Percentiles rank a stretch among this genome's conserved stretches.
Conservation (phyloP, 1,284 basidiomycete species). For the Cystobasidium pallidum region DNA sequence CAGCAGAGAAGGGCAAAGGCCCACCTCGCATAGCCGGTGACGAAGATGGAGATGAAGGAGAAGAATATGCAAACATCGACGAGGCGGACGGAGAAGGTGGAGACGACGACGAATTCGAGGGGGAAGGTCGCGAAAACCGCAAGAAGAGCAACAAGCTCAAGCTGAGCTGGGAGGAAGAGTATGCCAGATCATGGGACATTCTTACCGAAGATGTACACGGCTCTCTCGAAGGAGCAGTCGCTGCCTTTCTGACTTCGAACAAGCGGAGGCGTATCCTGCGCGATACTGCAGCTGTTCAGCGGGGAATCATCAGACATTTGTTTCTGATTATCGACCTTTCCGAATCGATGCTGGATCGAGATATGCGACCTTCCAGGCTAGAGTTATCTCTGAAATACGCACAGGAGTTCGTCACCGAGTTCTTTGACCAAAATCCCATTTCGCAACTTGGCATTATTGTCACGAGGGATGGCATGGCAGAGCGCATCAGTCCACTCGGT, state of each 20-base stretch:
- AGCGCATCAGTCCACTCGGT: constrained; percentile 84
- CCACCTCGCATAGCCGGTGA: constrained; percentile 20
- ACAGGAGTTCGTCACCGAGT: constrained; percentile 83
- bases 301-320: constrained; percentile 94
- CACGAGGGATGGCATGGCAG: constrained; percentile 84
- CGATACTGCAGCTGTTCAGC: constrained; percentile 81
- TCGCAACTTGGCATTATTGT: constrained; percentile 95
- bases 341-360: constrained; percentile 87
- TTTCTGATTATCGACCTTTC: constrained; percentile 89
- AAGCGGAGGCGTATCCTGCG: constrained; percentile 73
- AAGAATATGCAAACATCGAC: background rate
- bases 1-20: constrained; percentile 40
- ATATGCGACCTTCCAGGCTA: constrained; percentile 90
- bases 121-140: background rate
- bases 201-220: constrained; percentile 95
- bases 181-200: constrained; percentile 92
- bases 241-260: constrained; percentile 81
- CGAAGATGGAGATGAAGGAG: constrained; percentile 31
- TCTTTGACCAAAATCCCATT: constrained; percentile 99
- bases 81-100: constrained; percentile 13
- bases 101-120: constrained; percentile 31
- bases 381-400: constrained; percentile 86
- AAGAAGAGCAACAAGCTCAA: constrained; percentile 30
- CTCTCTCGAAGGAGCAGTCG: constrained; percentile 84
- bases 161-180: constrained; percentile 83